Percentiles rank a stretch among this genome's conserved stretches.
Evolutionary conservation across 345 rosid genomes (phyloP).

Genomic region (Hirschfeldia incana): DNA sequence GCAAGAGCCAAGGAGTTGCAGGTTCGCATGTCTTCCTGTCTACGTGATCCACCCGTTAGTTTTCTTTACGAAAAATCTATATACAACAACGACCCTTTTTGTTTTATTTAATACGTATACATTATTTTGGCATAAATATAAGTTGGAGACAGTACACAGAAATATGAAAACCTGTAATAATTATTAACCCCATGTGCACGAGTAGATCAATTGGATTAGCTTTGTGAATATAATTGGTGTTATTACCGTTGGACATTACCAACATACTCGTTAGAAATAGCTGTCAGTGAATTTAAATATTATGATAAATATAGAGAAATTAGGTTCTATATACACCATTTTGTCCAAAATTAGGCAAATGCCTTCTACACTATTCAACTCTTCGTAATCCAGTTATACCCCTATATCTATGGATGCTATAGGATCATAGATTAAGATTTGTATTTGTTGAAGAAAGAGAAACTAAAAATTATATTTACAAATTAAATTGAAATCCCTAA

Average conservation of each 20-base stretch:
- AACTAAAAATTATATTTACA: no score
- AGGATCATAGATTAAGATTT: no score
- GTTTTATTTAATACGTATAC: background rate
- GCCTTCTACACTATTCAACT: background rate
- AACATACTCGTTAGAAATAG: slow-evolving; percentile 37
- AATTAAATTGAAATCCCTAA: no score
- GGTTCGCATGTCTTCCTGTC: slow-evolving; percentile 41
- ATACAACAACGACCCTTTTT: background rate
- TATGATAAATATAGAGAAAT: slow-evolving; percentile 5
- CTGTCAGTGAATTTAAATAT: slow-evolving; percentile 32
- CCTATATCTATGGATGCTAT: no score
- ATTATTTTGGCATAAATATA: background rate
- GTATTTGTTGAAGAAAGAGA: no score
- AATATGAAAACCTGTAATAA: background rate
- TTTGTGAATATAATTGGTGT: slow-evolving; percentile 1
- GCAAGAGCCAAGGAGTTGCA: slow-evolving; percentile 27
- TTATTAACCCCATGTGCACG: slow-evolving; percentile 31
- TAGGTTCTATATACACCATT: background rate
- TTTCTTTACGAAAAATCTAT: no score
- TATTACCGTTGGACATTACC: slow-evolving; percentile 30
- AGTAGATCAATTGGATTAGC: background rate
- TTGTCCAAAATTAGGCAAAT: background rate
- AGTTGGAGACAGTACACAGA: background rate
- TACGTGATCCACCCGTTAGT: slow-evolving; percentile 9
- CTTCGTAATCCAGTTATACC: no score